These are phyloP conservation scores for Apiotrichum gamsii DNA, from an alignment of 1,284 basidiomycete species.

Conservation along the genomic window DNA sequence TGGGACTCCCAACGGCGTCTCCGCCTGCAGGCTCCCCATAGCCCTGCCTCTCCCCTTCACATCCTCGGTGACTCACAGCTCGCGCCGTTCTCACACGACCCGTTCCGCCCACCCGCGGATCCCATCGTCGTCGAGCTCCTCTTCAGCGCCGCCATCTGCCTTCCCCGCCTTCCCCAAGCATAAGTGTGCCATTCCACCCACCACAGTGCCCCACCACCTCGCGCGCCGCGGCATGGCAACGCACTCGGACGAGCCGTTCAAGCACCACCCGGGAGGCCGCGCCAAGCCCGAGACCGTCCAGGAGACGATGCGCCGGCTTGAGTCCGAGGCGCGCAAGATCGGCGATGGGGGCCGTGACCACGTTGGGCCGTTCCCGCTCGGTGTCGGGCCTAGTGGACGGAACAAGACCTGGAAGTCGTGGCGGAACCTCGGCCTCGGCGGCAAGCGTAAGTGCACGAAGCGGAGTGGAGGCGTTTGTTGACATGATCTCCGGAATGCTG, in stretches of 20 bases:
- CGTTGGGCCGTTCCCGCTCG: constrained; percentile 76
- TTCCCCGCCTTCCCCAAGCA: too few relatives aligned
- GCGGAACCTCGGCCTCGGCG: constrained; percentile 70
- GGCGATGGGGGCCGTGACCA: constrained; percentile 25
- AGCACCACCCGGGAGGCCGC: constrained; percentile 1
- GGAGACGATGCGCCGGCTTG: constrained; percentile 28
- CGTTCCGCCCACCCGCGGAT: too few relatives aligned
- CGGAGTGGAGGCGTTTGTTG: background rate
- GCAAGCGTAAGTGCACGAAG: constrained; percentile 62
- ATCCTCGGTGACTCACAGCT: too few relatives aligned
- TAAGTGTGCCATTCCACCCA: too few relatives aligned
- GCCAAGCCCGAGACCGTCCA: constrained; percentile 13
- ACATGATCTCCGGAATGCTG: too few relatives aligned
- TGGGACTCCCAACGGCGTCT: too few relatives aligned
- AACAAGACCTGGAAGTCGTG: constrained; percentile 53
- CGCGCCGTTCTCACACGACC: too few relatives aligned
- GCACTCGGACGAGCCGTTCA: constrained; percentile 1
- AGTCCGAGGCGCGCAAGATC: constrained; percentile 15
- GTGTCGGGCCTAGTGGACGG: constrained; percentile 57
- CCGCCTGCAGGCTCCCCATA: too few relatives aligned
- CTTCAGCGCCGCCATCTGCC: background rate
- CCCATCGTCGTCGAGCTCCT: too few relatives aligned
- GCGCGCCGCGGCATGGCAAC: background rate
- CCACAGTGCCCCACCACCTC: too few relatives aligned
- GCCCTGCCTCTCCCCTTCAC: too few relatives aligned